Evolutionary conservation across 2,329 filamentous ascomycete genomes (phyloP), one percentile per base, ranked within the genome.

Genomic region (Clonostachys rhizophaga): DNA sequence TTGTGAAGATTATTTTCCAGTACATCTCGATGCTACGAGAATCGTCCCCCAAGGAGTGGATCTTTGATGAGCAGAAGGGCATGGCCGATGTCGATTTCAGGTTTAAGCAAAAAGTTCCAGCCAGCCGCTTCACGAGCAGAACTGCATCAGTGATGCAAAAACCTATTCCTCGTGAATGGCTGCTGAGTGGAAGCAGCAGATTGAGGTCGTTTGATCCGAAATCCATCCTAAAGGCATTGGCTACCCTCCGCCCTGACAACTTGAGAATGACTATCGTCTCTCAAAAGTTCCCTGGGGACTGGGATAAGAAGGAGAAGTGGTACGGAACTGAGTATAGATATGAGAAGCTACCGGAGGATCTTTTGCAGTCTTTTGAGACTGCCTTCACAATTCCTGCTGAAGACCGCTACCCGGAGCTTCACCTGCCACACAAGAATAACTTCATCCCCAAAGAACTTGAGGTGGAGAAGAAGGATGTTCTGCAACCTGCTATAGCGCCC

Each of bases 391-490:
- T 78, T 40, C 70, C 79, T 2, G 67, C 76, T 1, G 70, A 75
- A 20, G 74, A 81, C 33, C 79, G 89, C 18, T 79, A 88, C 1
- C 60, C 79, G 11, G 84, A 87, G 42, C 73, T 99, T 40, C 89
- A 95, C 62, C 77, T 99, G 45, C 94, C 94, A 1, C 89, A 94
- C 60, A 87, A 83, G 70, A 99, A 99, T 68, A 89, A 95, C 62
- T 99, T 99, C 61, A 92, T 99, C 49, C 94, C 94, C 3, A 94
- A 84, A 16, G 87, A 94, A 53, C 78, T 99, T 5, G 90, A 96
- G 45, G 94, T 99, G 3, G 91, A 96, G 65, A 96, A 94, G 76
- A 95, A 90, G 66, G 89, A 95, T 35, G 79, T 94, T n/a, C 75
- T 82, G 24, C 81, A 88, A 55, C 87, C 91, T 2, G 74, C 84